Conservation (phyloP, 176 grass and related monocot genomes). For the Chrysopogon serrulatus region DNA sequence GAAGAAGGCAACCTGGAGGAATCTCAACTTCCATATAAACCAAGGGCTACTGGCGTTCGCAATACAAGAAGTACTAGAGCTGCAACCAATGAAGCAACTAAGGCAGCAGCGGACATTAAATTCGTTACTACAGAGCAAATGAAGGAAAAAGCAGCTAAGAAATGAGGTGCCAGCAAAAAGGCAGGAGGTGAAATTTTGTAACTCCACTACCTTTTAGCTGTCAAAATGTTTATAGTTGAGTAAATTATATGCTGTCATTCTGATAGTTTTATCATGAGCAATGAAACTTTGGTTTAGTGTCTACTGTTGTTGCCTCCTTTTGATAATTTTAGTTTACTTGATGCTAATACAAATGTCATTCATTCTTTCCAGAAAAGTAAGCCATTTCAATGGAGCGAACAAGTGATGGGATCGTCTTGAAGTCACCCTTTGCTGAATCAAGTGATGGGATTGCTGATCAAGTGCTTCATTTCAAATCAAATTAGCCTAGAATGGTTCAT, state of each 20-base stretch:
- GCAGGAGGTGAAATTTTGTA: too few species aligned
- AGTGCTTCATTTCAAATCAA: too few species aligned
- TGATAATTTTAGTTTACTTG: not conserved
- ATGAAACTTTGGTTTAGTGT: not conserved
- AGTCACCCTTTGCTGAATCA: too few species aligned
- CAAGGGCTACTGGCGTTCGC: not conserved
- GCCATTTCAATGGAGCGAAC: not conserved
- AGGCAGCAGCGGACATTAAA: not conserved
- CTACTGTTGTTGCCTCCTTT: not conserved
- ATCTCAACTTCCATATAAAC: not conserved
- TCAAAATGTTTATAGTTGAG: too few species aligned
- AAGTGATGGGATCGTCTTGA: too few species aligned
- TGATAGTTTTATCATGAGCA: not conserved
- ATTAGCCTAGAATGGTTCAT: too few species aligned
- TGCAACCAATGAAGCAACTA: not conserved
- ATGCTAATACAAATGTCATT: not conserved
- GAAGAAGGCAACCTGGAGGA: not conserved
- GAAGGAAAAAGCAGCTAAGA: not conserved
- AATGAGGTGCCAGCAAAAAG: not conserved
- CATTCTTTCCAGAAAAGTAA: not conserved
- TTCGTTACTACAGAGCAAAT: not conserved
- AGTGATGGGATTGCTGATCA: too few species aligned
- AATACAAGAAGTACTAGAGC: not conserved
- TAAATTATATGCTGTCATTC: too few species aligned
- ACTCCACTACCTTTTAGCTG: too few species aligned